Conservation (phyloP, 1,139 yeast species). For the Yamadazyma triangularis region DNA sequence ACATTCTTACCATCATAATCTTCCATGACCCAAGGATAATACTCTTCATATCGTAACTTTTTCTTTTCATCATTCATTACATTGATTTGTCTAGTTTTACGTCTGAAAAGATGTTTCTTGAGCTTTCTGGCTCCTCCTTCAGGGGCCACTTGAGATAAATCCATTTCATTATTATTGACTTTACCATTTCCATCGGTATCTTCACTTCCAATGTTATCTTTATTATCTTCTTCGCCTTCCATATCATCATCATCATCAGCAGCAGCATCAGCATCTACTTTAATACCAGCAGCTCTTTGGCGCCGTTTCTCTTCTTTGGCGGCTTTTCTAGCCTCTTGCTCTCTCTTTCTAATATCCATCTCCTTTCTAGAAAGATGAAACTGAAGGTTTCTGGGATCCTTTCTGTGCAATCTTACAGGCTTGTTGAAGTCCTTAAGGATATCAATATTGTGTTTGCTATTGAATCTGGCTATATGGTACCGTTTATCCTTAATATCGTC, state of each 20-base stretch:
- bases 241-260: conserved; percentile 14
- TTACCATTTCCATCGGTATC: conserved; percentile 4
- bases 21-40: conserved; percentile 96
- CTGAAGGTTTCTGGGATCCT: conserved; percentile 87
- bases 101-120: conserved; percentile 59
- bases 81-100: conserved; percentile 81
- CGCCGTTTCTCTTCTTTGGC: conserved; percentile 18
- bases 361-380: conserved; percentile 70
- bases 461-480: conserved; percentile 80
- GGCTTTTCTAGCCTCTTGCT: conserved; percentile 28
- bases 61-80: conserved; percentile 78
- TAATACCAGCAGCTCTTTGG: conserved; percentile 16
- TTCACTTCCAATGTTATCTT: conserved; percentile 1
- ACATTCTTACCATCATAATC: conserved; percentile 93
- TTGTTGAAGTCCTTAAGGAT: conserved; percentile 66
- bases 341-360: conserved; percentile 53
- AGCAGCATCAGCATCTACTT: conserved; percentile 15
- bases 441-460: conserved; percentile 65
- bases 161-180: conserved; percentile 29
- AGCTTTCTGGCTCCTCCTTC: conserved; percentile 85
- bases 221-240: conserved; percentile 17
- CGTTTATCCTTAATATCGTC: conserved; percentile 73
- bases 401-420: conserved; percentile 85
- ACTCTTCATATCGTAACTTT: conserved; percentile 86
- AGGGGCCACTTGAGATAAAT: conserved; percentile 78